phyloP scores from a whole-genome alignment of 2,329 filamentous ascomycete species.

The Fusarium sp. region DNA sequence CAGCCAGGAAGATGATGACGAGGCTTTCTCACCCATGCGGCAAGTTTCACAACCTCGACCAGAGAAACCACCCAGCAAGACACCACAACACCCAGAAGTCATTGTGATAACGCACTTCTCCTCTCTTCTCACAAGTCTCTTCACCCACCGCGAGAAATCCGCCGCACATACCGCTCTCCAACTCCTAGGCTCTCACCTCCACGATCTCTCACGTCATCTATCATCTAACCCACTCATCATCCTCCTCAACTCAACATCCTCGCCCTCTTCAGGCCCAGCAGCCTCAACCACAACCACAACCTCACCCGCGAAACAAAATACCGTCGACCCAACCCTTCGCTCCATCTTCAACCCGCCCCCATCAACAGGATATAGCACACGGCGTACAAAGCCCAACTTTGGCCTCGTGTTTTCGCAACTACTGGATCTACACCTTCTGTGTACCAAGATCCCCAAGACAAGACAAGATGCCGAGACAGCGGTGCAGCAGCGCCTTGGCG shows the following conservation, averaged over 20 bases:
- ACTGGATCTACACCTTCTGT: constrained; percentile 69
- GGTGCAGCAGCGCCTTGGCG: constrained; percentile 10
- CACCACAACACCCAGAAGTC: constrained; percentile 54
- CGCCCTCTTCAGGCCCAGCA: constrained; percentile 17
- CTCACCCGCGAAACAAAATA: constrained; percentile 19
- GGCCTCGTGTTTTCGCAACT: constrained; percentile 70
- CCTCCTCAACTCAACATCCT: constrained; percentile 67
- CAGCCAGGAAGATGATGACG: constrained; percentile 54
- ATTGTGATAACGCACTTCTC: constrained; percentile 71
- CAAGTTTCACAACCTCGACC: constrained; percentile 4
- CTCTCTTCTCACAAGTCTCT: constrained; percentile 66
- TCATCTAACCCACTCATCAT: constrained; percentile 64
- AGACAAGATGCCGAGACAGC: constrained; percentile 58
- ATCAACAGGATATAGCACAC: constrained; percentile 32
- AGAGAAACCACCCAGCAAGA: constrained; percentile 9
- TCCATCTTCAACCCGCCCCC: constrained; percentile 64
- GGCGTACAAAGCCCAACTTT: constrained; percentile 65
- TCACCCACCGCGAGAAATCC: constrained; percentile 63
- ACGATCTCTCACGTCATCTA: constrained; percentile 60
- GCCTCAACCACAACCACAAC: constrained; percentile 3
- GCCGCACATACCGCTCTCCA: constrained; percentile 65
- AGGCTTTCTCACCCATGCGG: constrained; percentile 31
- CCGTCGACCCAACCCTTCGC: constrained; percentile 62
- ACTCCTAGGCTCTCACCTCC: constrained; percentile 64
- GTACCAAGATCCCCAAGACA: constrained; percentile 61